A percentile compares a stretch with the other conserved stretches of the same genome.
Conservation (phyloP, 768 basidiomycete genomes). For the Leucosporidium creatinivorum region DNA sequence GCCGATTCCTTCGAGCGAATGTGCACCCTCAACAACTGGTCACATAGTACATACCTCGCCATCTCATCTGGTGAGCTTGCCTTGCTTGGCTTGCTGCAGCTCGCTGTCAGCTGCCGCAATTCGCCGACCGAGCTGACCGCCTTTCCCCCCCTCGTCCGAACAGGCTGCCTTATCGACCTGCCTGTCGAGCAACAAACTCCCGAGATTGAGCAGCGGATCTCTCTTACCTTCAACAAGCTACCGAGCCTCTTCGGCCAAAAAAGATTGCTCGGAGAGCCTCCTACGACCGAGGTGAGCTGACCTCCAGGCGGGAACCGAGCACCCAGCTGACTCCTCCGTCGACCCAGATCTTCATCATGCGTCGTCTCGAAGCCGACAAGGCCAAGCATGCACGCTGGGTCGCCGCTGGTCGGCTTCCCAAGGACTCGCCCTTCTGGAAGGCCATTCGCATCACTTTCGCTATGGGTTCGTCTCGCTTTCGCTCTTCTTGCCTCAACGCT, state of each 20-base stretch:
- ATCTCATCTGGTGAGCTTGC: too few relatives aligned
- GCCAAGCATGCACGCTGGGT: slow-evolving; percentile 20
- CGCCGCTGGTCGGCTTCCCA: slow-evolving; percentile 3
- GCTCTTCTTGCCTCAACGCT: too few relatives aligned
- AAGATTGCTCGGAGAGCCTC: slow-evolving; percentile 22
- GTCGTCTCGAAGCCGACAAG: slow-evolving; percentile 9
- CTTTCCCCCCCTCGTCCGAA: neutral
- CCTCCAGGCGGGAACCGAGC: neutral
- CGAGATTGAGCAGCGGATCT: slow-evolving; percentile 9
- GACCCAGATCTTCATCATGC: slow-evolving; percentile 19
- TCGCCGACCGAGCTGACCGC: neutral
- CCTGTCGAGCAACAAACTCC: neutral
- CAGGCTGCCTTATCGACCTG: slow-evolving; percentile 15
- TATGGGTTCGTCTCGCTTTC: neutral
- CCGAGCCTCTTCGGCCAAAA: slow-evolving; percentile 21
- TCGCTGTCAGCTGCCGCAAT: too few relatives aligned
- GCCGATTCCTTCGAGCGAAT: slow-evolving; percentile 19
- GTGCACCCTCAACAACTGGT: slow-evolving; percentile 23
- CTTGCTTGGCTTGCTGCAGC: neutral
- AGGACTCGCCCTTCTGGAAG: slow-evolving; percentile 1
- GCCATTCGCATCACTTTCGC: neutral
- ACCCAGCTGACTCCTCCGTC: neutral
- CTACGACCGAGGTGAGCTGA: neutral
- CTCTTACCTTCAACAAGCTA: slow-evolving; percentile 1
- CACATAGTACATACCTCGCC: slow-evolving; percentile 13